Conservation (phyloP, 345 rosid species). For the Fremontodendron californicum region DNA sequence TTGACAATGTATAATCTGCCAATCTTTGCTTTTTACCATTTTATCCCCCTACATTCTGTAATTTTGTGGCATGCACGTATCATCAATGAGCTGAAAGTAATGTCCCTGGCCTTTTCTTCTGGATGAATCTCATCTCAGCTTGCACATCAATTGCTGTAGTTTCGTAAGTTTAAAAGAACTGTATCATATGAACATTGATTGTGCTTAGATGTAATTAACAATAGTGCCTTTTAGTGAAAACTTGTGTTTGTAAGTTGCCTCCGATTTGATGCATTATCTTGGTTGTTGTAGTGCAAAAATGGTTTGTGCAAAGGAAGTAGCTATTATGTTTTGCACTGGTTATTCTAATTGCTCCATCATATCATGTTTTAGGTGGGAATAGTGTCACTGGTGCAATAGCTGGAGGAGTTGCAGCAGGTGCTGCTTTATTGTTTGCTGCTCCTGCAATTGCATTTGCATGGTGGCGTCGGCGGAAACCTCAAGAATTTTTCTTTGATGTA, state of each 20-base stretch:
- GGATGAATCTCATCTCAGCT: not conserved
- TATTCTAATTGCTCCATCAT: not conserved
- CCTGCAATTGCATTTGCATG: slow-evolving; percentile 98
- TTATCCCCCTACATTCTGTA: not conserved
- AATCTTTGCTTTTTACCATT: not conserved
- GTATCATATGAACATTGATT: not conserved
- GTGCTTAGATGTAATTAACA: not conserved
- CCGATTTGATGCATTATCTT: not conserved
- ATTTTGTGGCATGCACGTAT: not conserved
- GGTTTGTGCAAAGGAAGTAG: not conserved
- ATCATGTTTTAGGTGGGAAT: slow-evolving; percentile 55
- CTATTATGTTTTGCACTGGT: not conserved
- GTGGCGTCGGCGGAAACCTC: slow-evolving; percentile 95
- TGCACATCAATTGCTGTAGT: not conserved
- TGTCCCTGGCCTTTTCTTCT: not conserved
- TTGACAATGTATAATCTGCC: not conserved
- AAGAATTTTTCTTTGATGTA: slow-evolving; percentile 86
- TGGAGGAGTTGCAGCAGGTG: slow-evolving; percentile 99
- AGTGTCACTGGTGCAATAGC: slow-evolving; percentile 93
- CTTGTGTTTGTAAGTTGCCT: not conserved
- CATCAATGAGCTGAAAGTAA: not conserved
- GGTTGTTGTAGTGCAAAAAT: not conserved
- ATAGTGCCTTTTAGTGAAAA: not conserved
- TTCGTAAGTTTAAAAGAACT: slow-evolving; percentile 1
- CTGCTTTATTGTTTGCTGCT: slow-evolving; percentile 92